These are phyloP conservation scores for Bertia moriformis DNA, from an alignment of 2,329 filamentous ascomycete genomes.

Conservation along the genomic window DNA sequence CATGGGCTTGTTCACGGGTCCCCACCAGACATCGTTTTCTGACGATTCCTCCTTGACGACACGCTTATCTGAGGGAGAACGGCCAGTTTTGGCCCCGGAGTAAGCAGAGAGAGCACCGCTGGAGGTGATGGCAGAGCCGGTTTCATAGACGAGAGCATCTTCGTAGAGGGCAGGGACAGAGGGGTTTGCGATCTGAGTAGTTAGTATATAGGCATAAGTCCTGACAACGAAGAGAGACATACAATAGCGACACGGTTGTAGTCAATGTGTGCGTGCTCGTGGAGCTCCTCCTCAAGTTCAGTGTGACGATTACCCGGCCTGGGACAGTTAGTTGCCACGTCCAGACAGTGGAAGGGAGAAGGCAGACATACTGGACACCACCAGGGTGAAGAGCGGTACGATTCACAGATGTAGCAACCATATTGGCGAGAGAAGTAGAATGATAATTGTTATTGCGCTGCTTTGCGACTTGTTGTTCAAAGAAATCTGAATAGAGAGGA, in stretches of 20 bases:
- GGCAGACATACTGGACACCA: conserved; percentile 66
- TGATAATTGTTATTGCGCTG: conserved; percentile 43
- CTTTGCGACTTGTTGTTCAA: conserved; percentile 38
- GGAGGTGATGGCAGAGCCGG: conserved; percentile 90
- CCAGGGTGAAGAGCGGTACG: conserved; percentile 81
- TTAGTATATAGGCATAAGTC: conserved; percentile 3
- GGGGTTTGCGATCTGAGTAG: conserved; percentile 62
- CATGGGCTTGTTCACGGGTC: conserved; percentile 99
- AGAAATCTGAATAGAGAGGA: conserved; percentile 36
- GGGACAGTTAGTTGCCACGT: conserved; percentile 8
- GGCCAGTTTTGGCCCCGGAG: conserved; percentile 94
- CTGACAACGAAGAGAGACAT: conserved; percentile 19
- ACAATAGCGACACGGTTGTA: conserved; percentile 97
- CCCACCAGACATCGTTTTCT: conserved; percentile 94
- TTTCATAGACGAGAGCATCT: conserved; percentile 97
- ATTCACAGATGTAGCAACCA: conserved; percentile 43
- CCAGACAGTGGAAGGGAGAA: conserved; percentile 10
- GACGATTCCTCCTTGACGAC: conserved; percentile 85
- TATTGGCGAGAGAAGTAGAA: conserved; percentile 35
- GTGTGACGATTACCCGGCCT: conserved; percentile 82
- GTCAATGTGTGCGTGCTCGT: conserved; percentile 96
- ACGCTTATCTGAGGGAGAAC: conserved; percentile 92
- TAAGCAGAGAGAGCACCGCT: conserved; percentile 91
- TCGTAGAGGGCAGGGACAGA: conserved; percentile 93
- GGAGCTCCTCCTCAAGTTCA: conserved; percentile 92